Conservation (phyloP, 331 rosid species). For the Phaseolus coccineus region DNA sequence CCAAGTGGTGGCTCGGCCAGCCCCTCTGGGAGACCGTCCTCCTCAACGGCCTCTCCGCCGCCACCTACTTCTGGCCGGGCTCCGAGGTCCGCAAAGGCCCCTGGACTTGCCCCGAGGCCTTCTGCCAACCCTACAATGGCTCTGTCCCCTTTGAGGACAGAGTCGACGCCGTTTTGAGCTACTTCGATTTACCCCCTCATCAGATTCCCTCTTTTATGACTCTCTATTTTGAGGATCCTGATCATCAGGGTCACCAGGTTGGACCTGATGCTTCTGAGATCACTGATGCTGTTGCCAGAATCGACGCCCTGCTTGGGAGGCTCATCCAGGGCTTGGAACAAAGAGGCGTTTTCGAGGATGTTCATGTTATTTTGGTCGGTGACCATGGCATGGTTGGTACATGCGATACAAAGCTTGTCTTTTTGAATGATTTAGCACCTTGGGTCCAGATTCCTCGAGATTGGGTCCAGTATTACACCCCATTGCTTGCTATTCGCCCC, state of each 20-base stretch:
- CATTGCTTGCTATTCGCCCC: constrained; percentile 72
- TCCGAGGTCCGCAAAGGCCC: constrained; percentile 79
- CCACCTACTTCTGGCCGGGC: constrained; percentile 84
- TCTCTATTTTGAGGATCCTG: constrained; percentile 88
- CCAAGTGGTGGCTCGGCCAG: constrained; percentile 84
- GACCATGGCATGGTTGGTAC: constrained; percentile 98
- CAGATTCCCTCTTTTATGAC: constrained; percentile 75
- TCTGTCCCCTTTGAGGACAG: constrained; percentile 78
- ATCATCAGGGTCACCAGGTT: constrained; percentile 83
- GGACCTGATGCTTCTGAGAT: constrained; percentile 83
- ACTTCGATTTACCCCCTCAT: constrained; percentile 65
- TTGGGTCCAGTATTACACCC: constrained; percentile 71
- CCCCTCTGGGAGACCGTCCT: constrained; percentile 78
- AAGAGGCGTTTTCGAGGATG: constrained; percentile 77
- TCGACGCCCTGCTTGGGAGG: constrained; percentile 74
- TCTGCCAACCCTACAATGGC: constrained; percentile 59
- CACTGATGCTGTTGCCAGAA: constrained; percentile 67
- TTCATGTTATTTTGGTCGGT: constrained; percentile 70
- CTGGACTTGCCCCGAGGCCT: constrained; percentile 65
- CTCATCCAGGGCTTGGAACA: constrained; percentile 76
- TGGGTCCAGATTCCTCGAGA: constrained; percentile 57
- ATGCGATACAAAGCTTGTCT: constrained; percentile 71
- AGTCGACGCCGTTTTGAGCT: constrained; percentile 63
- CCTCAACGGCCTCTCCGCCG: constrained; percentile 59
- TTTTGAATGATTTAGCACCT: constrained; percentile 65